Evolutionary conservation across 2,329 filamentous ascomycete genomes (phyloP).

Genomic region (Xylariaceae sp.): DNA sequence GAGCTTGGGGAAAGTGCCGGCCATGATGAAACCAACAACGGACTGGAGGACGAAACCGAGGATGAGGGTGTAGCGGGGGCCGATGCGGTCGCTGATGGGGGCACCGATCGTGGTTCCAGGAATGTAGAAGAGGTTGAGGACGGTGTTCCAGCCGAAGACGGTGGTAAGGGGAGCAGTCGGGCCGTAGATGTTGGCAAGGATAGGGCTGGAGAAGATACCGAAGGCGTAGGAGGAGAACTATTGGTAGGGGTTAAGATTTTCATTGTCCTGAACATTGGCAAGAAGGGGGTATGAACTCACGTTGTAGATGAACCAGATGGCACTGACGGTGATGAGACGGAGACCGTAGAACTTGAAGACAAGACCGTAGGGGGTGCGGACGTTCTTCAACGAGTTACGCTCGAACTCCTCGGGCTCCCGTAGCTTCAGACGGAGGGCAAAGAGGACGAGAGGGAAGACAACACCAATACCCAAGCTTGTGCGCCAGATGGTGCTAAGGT

Average conservation of each 20-base stretch:
- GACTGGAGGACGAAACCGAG: constrained; percentile 68
- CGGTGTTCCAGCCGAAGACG: constrained; percentile 79
- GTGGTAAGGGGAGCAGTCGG: constrained; percentile 61
- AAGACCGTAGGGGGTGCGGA: constrained; percentile 50
- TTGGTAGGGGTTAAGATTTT: background rate
- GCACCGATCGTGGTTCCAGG: constrained; percentile 76
- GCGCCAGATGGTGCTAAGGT: constrained; percentile 75
- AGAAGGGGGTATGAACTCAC: constrained; percentile 35
- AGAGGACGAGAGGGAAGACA: constrained; percentile 67
- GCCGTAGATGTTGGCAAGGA: constrained; percentile 62
- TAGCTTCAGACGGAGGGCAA: constrained; percentile 66
- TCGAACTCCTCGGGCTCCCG: constrained; percentile 75
- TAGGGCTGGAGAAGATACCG: constrained; percentile 74
- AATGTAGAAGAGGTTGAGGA: constrained; percentile 85
- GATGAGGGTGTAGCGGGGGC: constrained; percentile 68
- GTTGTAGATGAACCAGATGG: constrained; percentile 84
- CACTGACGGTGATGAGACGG: constrained; percentile 61
- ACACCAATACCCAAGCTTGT: constrained; percentile 72
- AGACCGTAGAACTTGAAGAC: constrained; percentile 65
- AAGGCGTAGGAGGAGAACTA: constrained; percentile 79
- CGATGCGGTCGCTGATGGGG: constrained; percentile 70
- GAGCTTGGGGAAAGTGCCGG: constrained; percentile 68
- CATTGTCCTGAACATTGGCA: background rate
- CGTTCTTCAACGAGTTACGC: constrained; percentile 59
- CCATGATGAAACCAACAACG: constrained; percentile 83